Evolutionary conservation across 441 rosid genomes (phyloP), one percentile per base, ranked within the genome.

Genomic region (Syzygium malaccense): DNA sequence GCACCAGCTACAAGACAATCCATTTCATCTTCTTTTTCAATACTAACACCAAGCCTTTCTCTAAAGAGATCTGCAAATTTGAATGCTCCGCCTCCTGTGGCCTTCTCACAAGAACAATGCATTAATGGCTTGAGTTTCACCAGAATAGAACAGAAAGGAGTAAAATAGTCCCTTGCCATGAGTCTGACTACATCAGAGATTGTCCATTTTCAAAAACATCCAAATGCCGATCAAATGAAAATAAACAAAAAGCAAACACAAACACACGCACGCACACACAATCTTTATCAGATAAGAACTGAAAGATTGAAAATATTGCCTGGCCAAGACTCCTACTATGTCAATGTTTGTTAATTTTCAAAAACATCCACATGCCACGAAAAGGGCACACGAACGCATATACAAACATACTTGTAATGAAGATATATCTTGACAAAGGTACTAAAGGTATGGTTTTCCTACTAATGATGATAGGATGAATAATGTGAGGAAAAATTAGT

Each of bases 1-100:
- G 99, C 99, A 89, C 99, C 99, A 37, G 98, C 96, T 83, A 98
- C 99, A 90, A 98, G 99, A 87, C 99, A 98, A 88, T 96, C 93
- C 99, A 98, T 98, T 92, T 98, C 99, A 93, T 96, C 99, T 93
- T 98, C 99, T 92, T 98, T 98, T 90, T 98, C 99, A 89, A 98
- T 96, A 92, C 96, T 95, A 90, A 96, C 95, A 23, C 99, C 99
- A 58, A 98, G 98, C 90, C 95, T 95, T 92, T 98, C 99, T 92
- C 96, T 98, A 92, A 98, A 98, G 85, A 98, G 94, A 90, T 98
- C 99, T 7, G 99, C 92, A 89, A 93, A 98, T 93, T 97, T 98
- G 93, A 91, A 96, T 28, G 99, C 99, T 91, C 99, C 99, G 6
- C 99, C 99, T 48, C 99, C 99, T 90, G 99, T 97, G 91, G 98